Conservation (phyloP, 2,329 filamentous ascomycete genomes). For the Diaporthe sp. region DNA sequence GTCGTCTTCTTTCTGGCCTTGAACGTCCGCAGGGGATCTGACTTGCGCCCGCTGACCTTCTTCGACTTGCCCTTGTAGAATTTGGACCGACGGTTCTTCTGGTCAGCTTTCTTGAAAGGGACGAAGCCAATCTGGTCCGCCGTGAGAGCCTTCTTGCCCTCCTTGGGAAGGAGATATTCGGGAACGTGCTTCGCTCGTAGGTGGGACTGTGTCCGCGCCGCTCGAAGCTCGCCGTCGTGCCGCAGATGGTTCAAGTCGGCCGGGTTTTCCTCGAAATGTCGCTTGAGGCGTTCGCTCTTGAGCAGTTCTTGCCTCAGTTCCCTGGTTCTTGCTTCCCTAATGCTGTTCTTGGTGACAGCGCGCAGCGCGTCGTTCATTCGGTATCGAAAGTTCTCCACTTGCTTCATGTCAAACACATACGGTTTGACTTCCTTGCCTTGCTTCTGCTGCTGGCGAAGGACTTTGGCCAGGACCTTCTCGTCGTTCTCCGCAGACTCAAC, state of each 20-base stretch:
- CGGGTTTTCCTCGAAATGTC: slow-evolving; percentile 98
- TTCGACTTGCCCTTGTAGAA: slow-evolving; percentile 56
- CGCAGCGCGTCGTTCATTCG: slow-evolving; percentile 93
- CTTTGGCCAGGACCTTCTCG: slow-evolving; percentile 85
- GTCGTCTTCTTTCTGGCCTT: slow-evolving; percentile 70
- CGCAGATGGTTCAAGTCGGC: slow-evolving; percentile 87
- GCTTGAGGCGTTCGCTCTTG: slow-evolving; percentile 93
- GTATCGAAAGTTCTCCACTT: slow-evolving; percentile 94
- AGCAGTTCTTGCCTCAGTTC: slow-evolving; percentile 91
- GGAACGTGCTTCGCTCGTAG: slow-evolving; percentile 84
- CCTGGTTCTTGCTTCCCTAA: slow-evolving; percentile 89
- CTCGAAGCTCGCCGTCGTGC: slow-evolving; percentile 89
- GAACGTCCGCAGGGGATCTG: slow-evolving; percentile 91
- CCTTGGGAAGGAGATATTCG: slow-evolving; percentile 88
- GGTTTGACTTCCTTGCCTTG: slow-evolving; percentile 86
- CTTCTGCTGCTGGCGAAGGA: slow-evolving; percentile 83
- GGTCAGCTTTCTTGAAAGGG: slow-evolving; percentile 68
- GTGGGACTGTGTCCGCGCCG: slow-evolving; percentile 88
- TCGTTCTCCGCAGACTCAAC: slow-evolving; percentile 83
- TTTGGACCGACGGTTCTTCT: slow-evolving; percentile 60
- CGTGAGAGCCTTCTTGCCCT: slow-evolving; percentile 77
- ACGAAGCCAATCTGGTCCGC: slow-evolving; percentile 82
- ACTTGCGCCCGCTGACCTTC: slow-evolving; percentile 73
- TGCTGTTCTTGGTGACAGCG: slow-evolving; percentile 88
- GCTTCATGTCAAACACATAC: slow-evolving; percentile 94